A percentile compares a stretch with the other conserved stretches of the same genome.
phyloP scores from a whole-genome alignment of 371 early-diverging fungal species.

The Mortierella sp. region DNA sequence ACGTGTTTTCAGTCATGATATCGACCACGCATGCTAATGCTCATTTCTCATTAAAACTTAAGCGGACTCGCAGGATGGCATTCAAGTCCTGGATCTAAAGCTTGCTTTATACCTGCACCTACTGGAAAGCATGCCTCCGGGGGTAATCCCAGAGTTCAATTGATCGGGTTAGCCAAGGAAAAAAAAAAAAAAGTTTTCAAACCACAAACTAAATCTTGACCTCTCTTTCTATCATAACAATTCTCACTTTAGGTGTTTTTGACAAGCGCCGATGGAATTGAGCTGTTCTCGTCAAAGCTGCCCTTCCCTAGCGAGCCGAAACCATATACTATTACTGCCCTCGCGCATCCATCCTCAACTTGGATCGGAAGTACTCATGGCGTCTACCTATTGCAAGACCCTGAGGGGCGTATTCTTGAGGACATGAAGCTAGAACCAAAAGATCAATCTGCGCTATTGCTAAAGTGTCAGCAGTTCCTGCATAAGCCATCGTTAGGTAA shows the following conservation, averaged over 20 bases:
- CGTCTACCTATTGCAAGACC: slow-evolving; percentile 48
- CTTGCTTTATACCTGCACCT: slow-evolving; percentile 48
- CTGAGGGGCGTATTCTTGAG: not conserved
- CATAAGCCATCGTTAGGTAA: slow-evolving; percentile 53
- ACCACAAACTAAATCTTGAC: too few relatives aligned
- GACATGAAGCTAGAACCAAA: slow-evolving; percentile 22
- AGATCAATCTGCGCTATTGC: slow-evolving; percentile 27
- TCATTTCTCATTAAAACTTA: not conserved
- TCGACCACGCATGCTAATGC: not conserved
- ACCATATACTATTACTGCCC: slow-evolving; percentile 46
- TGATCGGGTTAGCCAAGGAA: not conserved
- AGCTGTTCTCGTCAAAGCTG: slow-evolving; percentile 35
- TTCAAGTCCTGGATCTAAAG: slow-evolving; percentile 48
- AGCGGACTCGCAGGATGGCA: slow-evolving; percentile 34
- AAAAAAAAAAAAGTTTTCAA: too few relatives aligned
- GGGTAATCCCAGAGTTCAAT: slow-evolving; percentile 20
- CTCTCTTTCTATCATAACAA: too few relatives aligned
- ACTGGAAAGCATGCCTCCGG: slow-evolving; percentile 44
- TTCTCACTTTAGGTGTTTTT: slow-evolving; percentile 34
- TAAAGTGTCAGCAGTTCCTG: slow-evolving; percentile 41
- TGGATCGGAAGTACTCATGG: slow-evolving; percentile 58
- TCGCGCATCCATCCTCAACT: slow-evolving; percentile 56
- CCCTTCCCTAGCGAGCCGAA: slow-evolving; percentile 41
- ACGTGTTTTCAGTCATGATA: not conserved
- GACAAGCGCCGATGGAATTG: slow-evolving; percentile 53